Base-by-base conservation (phyloP, 495 filamentous ascomycete species). In the Aspergillus homomorphus region DNA sequence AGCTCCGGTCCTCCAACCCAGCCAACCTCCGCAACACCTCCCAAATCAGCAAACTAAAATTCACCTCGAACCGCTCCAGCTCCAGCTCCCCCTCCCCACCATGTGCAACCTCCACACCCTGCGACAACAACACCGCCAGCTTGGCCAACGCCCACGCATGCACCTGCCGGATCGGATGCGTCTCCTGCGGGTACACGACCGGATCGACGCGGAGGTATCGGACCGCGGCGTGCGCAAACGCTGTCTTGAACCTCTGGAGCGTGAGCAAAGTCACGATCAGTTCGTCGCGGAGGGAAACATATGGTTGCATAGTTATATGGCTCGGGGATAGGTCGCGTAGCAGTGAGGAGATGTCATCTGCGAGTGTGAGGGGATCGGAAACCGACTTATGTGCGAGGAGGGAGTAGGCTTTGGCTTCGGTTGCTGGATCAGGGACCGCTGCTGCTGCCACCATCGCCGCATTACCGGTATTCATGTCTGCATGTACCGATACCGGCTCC, bases 71-170 rank as follows among this genome's bases (percentile, higher is more conserved):
- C 15, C 57, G 55, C 30, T 65, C 58, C 9, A 70, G 23, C 30
- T 57, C 45, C 14, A 65, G 51, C 22, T 18, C 18, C 19, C 49
- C 45, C 16, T 62, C 51, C 26, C 69, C 63, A 2, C 53, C 56
- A 5, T 61, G 46, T 23, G 58, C 50, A 12, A 56, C 48, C 51
- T 69, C 61, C 45, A 68, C 58, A 3, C 62, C 66, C 51, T 71
- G 69, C 0, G 71, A 76, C 16, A 76, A 57, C n/a, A 72, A 69
- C 4, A 76, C 66, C 0, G 69, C 70, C 10, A 78, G 54, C 23
- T 73, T 72, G 2, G 72, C 64, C 0, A 81, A 51, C 24, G 73
- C 59, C 74, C 74, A 79, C 21, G 67, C 74, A 63, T 80, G 75
- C 21, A 79, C 57, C 4, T 74, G 66, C 4, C 79, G 70, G 4